Percentiles rank a stretch among this genome's conserved stretches.
These are phyloP conservation scores for Poa annua DNA, from an alignment of 176 grass and related monocot species.

Conservation along the genomic window DNA sequence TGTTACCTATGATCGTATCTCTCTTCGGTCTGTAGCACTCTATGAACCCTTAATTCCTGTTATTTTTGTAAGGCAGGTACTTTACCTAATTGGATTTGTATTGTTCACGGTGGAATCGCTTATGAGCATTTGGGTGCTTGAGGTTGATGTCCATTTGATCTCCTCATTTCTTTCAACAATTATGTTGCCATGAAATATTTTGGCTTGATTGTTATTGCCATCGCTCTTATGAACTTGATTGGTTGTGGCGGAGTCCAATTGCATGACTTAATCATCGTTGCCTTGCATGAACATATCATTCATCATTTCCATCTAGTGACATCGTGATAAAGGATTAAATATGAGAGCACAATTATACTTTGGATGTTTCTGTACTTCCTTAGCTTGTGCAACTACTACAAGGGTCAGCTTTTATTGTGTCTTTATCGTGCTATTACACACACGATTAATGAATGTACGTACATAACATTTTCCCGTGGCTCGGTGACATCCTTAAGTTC, in stretches of 20 bases:
- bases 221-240: constrained; percentile 16
- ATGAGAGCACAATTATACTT: neutral
- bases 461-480: neutral
- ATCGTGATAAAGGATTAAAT: neutral
- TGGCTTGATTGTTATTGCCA: constrained; percentile 13
- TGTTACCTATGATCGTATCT: neutral
- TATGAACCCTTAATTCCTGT: constrained; percentile 22
- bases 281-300: neutral
- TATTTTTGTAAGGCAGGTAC: constrained; percentile 50
- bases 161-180: constrained; percentile 1
- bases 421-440: neutral
- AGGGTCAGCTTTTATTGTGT: constrained; percentile 1
- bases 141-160: constrained; percentile 58
- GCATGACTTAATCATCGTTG: constrained; percentile 1
- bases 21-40: constrained; percentile 1
- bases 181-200: neutral
- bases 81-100: constrained; percentile 82
- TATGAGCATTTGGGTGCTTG: constrained; percentile 90
- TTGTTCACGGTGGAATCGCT: constrained; percentile 75
- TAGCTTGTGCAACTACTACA: neutral
- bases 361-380: neutral
- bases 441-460: neutral
- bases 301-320: neutral
- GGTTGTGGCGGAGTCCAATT: constrained; percentile 15
- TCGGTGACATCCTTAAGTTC: neutral